Percentiles rank a stretch among this genome's conserved stretches.
phyloP scores from a whole-genome alignment of 495 filamentous ascomycete species.

The Daldinia caldariorum region DNA sequence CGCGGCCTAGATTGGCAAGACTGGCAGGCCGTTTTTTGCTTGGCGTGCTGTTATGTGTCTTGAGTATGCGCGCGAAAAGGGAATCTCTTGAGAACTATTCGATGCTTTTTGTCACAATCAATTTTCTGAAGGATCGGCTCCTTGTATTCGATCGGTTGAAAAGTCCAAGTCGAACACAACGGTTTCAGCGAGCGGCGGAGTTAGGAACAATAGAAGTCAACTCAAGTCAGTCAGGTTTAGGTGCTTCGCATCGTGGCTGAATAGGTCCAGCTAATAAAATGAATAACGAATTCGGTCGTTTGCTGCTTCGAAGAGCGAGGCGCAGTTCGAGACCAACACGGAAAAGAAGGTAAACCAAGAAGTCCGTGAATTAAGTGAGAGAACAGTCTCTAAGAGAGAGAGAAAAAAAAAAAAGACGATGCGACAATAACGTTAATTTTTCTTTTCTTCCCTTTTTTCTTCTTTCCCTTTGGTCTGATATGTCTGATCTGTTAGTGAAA shows the following conservation, averaged over 20 bases:
- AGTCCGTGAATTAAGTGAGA: not conserved
- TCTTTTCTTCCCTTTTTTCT: conserved; percentile 17
- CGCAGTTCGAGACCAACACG: conserved; percentile 5
- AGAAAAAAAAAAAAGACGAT: not conserved
- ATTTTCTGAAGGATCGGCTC: conserved; percentile 13
- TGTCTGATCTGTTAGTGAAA: conserved; percentile 6
- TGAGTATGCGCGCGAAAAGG: conserved; percentile 15
- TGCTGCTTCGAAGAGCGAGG: conserved; percentile 18
- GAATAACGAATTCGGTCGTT: conserved; percentile 10
- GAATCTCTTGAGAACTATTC: conserved; percentile 18
- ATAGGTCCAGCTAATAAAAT: conserved; percentile 6
- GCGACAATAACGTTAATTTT: conserved; percentile 9
- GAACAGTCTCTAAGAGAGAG: not conserved
- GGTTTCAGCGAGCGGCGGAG: conserved; percentile 26
- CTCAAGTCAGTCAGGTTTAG: not conserved
- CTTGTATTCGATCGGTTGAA: conserved; percentile 10
- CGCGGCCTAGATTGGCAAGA: conserved; percentile 29
- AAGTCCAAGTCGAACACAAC: conserved; percentile 5
- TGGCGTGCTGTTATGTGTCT: conserved; percentile 16
- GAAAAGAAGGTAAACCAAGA: not conserved
- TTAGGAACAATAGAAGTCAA: not conserved
- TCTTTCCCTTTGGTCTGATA: conserved; percentile 17
- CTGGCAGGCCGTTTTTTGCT: conserved; percentile 18
- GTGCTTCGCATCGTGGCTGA: conserved; percentile 25
- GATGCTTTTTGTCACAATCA: conserved; percentile 20